These are phyloP conservation scores for Cladosporium cucumerinum DNA, from an alignment of 2,329 filamentous ascomycete genomes.

Conservation along the genomic window DNA sequence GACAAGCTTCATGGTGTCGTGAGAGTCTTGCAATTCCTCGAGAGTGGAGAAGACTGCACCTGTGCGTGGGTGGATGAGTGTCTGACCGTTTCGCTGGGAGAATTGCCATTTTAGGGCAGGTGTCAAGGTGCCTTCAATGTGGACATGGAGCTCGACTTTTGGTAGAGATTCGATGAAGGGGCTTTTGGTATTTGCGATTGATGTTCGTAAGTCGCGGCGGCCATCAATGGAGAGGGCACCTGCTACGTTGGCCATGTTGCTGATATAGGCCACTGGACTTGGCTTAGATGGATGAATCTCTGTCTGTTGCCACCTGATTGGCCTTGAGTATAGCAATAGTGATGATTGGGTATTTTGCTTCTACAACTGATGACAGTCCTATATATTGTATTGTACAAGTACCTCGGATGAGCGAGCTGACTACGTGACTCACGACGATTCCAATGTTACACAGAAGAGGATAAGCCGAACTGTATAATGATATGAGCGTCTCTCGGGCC, in stretches of 20 bases:
- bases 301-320: neutral
- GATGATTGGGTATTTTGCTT: neutral
- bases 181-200: constrained; percentile 6
- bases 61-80: constrained; percentile 15
- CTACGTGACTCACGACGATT: neutral
- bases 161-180: constrained; percentile 39
- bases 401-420: neutral
- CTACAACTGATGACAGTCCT: neutral
- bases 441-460: neutral
- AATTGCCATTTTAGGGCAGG: constrained; percentile 43
- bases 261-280: neutral
- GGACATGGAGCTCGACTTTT: constrained; percentile 48
- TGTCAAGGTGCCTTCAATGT: constrained; percentile 48
- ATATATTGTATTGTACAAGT: neutral
- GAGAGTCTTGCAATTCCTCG: constrained; percentile 35
- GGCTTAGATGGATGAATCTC: neutral
- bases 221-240: constrained; percentile 13
- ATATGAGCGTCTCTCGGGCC: neutral
- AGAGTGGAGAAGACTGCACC: constrained; percentile 25
- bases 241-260: constrained; percentile 15
- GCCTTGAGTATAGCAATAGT: neutral
- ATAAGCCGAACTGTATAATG: neutral
- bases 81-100: constrained; percentile 37
- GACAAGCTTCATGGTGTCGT: constrained; percentile 24
- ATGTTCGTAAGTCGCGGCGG: constrained; percentile 1